phyloP scores from a whole-genome alignment of 2,329 filamentous ascomycete genomes.

The Ophiosphaerella narmari region DNA sequence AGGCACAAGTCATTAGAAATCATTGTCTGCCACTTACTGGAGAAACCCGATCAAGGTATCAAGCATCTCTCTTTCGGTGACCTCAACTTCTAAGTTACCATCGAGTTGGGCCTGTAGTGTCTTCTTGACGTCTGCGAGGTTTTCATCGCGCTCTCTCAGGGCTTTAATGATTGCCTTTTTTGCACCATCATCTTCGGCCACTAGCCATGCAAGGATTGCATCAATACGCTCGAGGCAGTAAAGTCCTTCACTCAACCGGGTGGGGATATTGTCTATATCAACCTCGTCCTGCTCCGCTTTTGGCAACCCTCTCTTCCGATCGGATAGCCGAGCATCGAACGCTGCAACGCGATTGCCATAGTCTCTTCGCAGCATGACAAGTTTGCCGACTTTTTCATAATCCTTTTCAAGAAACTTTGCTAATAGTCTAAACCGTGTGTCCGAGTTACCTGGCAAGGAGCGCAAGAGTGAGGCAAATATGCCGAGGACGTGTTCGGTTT shows the following conservation, averaged over 20 bases:
- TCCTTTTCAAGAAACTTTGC: conserved; percentile 97
- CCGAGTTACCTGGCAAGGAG: conserved; percentile 75
- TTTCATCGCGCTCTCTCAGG: conserved; percentile 71
- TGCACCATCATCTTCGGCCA: conserved; percentile 84
- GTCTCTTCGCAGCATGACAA: conserved; percentile 72
- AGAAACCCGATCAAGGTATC: conserved; percentile 56
- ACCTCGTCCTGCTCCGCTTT: conserved; percentile 65
- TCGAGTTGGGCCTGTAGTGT: conserved; percentile 73
- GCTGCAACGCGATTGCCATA: conserved; percentile 67
- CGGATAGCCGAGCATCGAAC: conserved; percentile 66
- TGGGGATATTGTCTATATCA: conserved; percentile 73
- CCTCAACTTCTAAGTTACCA: conserved; percentile 58
- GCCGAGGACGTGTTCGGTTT: conserved; percentile 79
- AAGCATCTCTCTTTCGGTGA: conserved; percentile 67
- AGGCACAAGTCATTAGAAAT: too few species aligned
- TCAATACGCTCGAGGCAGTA: conserved; percentile 84
- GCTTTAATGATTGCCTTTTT: conserved; percentile 65
- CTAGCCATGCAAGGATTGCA: conserved; percentile 84
- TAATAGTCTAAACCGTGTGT: conserved; percentile 78
- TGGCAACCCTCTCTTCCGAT: conserved; percentile 59
- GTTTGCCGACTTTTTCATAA: conserved; percentile 79
- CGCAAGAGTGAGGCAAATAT: conserved; percentile 85
- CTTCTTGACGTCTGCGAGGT: conserved; percentile 63
- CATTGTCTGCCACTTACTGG: conserved; percentile 9
- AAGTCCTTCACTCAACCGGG: conserved; percentile 80